Base-by-base conservation (phyloP, 2,329 filamentous ascomycete species). In the Hypomyces perniciosus region DNA sequence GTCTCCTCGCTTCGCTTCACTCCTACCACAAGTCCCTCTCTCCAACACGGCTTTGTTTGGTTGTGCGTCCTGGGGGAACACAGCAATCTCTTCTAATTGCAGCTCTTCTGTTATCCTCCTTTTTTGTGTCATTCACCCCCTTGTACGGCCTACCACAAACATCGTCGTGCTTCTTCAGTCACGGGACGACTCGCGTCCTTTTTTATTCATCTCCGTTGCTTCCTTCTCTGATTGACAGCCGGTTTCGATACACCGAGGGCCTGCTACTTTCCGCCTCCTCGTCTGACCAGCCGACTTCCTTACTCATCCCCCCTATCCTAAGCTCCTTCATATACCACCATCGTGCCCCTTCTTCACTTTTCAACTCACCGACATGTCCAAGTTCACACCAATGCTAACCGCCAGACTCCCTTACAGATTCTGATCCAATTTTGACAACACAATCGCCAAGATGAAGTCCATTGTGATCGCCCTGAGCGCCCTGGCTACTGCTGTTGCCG, bases 381-480 rank as follows among this genome's bases (percentile, higher is more conserved):
- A 20, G 8, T 41, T 5, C 31, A 13, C 9, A 31, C 12, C 29
- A 33, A n/a, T 37, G 29, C 44, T 50, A 26, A 50, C 26, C 35
- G 31, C 12, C 6, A 29, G 3, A 28, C 39, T 44, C 48, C 49
- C 44, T 49, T 56, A 55, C 28, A 53, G 51, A 49, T 38, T 26
- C 33, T n/a, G 28, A 26, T 38, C 39, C 35, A 29, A 10, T 48
- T 53, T 46, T 49, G 37, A 58, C 55, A 49, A 42, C 51, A 54
- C 46, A 52, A 58, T 48, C 56, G 48, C 62, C 70, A 78, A 71
- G 58, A 80, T 80, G 77, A 80, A 79, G 75, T 67, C 69, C 50
- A 62, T 68, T 52, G 56, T 73, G 58, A 59, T 77, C 58, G 60
- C 74, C 54, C 57, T 74, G 60, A 68, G 69, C 63, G 62, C 70